Base-by-base conservation (phyloP, 352 stramenopile species). In the Pythium folliculosum region DNA sequence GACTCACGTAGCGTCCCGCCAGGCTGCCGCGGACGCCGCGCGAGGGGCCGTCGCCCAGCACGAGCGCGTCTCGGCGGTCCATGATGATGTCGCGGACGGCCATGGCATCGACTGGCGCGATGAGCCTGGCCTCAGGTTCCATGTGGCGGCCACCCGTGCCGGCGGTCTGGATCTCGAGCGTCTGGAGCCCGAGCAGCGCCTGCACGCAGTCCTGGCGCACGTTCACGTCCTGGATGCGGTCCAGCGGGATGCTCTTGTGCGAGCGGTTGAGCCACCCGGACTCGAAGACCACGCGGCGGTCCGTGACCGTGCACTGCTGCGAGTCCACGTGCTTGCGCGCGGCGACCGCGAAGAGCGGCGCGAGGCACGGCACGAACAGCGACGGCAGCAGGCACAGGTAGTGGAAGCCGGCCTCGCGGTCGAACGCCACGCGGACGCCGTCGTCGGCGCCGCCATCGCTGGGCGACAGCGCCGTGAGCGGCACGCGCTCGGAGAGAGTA, bases 141-240 rank as follows among this genome's bases (percentile, higher is more conserved):
- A 70, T 66, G 27, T n/a, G n/a, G 38, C 47, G 35, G 19, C 51
- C 65, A 13, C 59, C 57, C 9, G 58, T 50, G 0, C 77, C 67
- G 4, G 73, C 77, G 1, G 77, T 84, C 58, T 84, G 77, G 60
- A 84, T 84, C 62, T 81, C 74, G 25, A 84, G 59, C 32, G 49
- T 57, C 30, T 72, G 71, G 19, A 80, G 30, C 17, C 65, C 60
- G 51, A 78, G 80, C 56, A 70, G 71, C 32, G 69, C 61, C 67
- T 81, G 71, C 16, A 81, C 64, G 37, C 73, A 78, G 60, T 66
- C 71, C 45, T 84, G 71, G 2, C 60, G 66, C 5, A 81, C 65
- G 57, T 77, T 81, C n/a, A 84, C 72, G 61, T 84, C 77, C 63
- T 84, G 77, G 63, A 84, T 77, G 38, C 74, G 68, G 58, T 84